Percentiles rank a stretch among this genome's conserved stretches.
phyloP scores from a whole-genome alignment of 2,329 filamentous ascomycete species.

The Ambrosiella xylebori region DNA sequence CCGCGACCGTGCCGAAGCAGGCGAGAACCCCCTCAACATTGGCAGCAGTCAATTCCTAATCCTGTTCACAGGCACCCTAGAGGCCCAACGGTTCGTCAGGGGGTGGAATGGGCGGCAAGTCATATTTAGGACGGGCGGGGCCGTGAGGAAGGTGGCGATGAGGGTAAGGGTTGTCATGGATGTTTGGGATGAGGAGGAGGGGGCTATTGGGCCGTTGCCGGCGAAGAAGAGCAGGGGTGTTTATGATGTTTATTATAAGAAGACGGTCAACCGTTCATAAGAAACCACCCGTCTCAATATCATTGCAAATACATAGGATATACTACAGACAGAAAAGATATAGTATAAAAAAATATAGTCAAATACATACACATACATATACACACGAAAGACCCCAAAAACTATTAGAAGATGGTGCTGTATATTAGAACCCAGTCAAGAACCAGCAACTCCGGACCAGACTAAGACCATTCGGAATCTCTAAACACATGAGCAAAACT shows the following conservation, averaged over 20 bases:
- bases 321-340: not conserved
- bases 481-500: slow-evolving; percentile 9
- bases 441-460: slow-evolving; percentile 13
- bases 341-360: not conserved
- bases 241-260: not conserved
- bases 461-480: slow-evolving; percentile 10
- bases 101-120: slow-evolving; percentile 23
- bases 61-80: slow-evolving; percentile 15
- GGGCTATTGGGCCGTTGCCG: not conserved
- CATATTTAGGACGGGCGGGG: slow-evolving; percentile 5
- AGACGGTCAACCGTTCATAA: not conserved
- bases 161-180: slow-evolving; percentile 5
- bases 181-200: slow-evolving; percentile 9
- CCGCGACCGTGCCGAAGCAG: not conserved
- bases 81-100: slow-evolving; percentile 26
- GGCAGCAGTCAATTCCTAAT: slow-evolving; percentile 8
- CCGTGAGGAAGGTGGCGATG: slow-evolving; percentile 7
- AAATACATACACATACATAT: not conserved
- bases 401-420: slow-evolving; percentile 4
- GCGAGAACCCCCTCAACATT: slow-evolving; percentile 5
- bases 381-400: not conserved
- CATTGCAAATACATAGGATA: not conserved
- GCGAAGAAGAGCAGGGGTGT: not conserved
- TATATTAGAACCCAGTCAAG: slow-evolving; percentile 12
- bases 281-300: not conserved